Evolutionary conservation across 441 rosid genomes (phyloP).

Genomic region (Corymbia calophylla): DNA sequence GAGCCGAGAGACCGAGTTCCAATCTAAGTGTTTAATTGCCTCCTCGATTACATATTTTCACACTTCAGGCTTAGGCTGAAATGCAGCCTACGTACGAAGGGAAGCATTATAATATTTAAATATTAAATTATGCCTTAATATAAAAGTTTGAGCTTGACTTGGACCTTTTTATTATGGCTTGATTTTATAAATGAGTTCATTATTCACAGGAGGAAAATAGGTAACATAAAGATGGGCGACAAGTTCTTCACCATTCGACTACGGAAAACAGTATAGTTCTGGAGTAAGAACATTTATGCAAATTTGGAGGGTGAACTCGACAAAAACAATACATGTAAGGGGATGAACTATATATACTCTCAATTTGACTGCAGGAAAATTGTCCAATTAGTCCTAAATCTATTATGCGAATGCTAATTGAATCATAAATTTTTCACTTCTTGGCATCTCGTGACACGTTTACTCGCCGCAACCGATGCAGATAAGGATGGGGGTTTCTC

Average conservation of each 20-base stretch:
- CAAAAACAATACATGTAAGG: neutral
- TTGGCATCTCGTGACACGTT: neutral
- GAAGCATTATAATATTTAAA: too few relatives aligned
- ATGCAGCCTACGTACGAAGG: neutral
- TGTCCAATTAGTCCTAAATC: neutral
- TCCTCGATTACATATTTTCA: neutral
- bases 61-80: neutral
- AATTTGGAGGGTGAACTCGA: neutral
- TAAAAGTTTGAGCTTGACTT: neutral
- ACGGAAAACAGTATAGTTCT: neutral
- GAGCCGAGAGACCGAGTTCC: neutral
- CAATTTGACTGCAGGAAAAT: neutral
- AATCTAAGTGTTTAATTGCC: neutral
- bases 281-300: neutral
- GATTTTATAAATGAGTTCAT: neutral
- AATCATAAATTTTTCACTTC: neutral
- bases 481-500: neutral
- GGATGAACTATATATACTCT: neutral
- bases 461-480: accelerated
- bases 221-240: neutral
- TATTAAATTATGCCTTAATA: neutral
- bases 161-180: neutral
- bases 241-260: neutral
- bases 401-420: neutral
- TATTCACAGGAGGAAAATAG: neutral